Base-by-base conservation (phyloP, 495 filamentous ascomycete species). In the Lentithecium fluviatile region DNA sequence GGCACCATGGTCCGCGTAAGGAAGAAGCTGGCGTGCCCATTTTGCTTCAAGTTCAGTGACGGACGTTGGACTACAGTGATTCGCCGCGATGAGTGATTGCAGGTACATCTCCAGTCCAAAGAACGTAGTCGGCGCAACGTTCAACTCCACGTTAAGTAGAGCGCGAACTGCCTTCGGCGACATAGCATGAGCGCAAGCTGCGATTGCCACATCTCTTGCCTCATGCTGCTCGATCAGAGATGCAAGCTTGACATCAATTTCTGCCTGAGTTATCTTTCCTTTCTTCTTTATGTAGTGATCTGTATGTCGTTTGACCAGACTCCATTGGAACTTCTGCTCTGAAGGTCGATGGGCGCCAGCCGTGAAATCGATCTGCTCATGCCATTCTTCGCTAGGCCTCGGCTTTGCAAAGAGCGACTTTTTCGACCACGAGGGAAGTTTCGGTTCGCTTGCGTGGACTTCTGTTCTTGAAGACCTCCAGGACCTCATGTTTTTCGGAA, bases 281-380 rank as follows among this genome's bases (percentile, higher is more conserved):
- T 63, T 67, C 48, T 60, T 67, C 55, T 56, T 67, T 10, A 67
- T 45, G 50, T 67, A 67, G 19, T 36, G 19, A 45, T 63, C 64
- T 4, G 59, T 67, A 54, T 67, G 51, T 32, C 53, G 47, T 19
- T 19, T 34, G 2, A 67, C 12, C 1, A 56, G n/a, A 4, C 3
- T 15, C 26, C 45, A 63, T 4, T 59, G 64, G 25, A 67, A 67
- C 10, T 37, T 45, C 10, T 24, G 17, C 5, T 59, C 49, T 5
- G 49, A 24, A 1, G 59, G 64, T 21, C 56, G 48, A 6, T 50
- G 23, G 4, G 25, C 19, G 13, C 12, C 38, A 2, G 59, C 59
- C 5, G 50, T 52, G 55, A 56, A 47, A 29, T 59, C 50, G 29
- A 67, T 52, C 25, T 67, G 54, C 23, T 40, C 20, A 47, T 67